phyloP scores from a whole-genome alignment of 257 asterid genomes.

The Gynochthodes officinalis region DNA sequence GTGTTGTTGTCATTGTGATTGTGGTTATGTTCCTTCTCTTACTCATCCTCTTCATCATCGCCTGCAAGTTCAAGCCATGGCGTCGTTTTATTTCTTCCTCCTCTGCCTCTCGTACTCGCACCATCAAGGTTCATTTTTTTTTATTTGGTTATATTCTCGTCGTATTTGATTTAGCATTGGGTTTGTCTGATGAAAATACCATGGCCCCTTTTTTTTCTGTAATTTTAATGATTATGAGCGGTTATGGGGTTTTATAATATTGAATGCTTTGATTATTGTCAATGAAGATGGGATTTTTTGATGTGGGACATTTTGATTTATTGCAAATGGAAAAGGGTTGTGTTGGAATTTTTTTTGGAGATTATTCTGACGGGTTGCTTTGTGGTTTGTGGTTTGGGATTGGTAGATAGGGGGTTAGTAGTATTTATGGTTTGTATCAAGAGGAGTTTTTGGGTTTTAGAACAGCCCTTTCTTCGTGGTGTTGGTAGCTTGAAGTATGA shows the following conservation, averaged over 20 bases:
- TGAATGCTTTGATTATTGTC: not conserved
- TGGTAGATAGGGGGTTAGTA: not conserved
- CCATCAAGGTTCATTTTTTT: conserved; percentile 49
- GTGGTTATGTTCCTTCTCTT: conserved; percentile 78
- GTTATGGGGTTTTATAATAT: not conserved
- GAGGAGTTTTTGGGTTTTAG: not conserved
- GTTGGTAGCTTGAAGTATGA: conserved; percentile 5
- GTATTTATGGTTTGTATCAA: not conserved
- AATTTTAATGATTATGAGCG: not conserved
- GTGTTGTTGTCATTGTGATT: conserved; percentile 30
- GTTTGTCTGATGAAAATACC: not conserved
- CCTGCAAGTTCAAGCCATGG: conserved; percentile 90
- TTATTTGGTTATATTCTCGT: not conserved
- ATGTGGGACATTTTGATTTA: not conserved
- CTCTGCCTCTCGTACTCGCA: conserved; percentile 39
- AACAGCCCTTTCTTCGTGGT: not conserved
- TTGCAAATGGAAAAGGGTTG: not conserved
- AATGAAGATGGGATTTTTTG: conserved; percentile 4
- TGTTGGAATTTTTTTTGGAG: not conserved
- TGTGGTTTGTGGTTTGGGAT: conserved; percentile 1
- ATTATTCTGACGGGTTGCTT: not conserved
- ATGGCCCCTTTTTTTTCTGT: not conserved
- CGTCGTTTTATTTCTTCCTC: conserved; percentile 46
- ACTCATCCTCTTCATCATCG: conserved; percentile 61
- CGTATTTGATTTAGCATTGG: not conserved